phyloP scores from a whole-genome alignment of 768 basidiomycete genomes.

The Tephrocybe sp. region DNA sequence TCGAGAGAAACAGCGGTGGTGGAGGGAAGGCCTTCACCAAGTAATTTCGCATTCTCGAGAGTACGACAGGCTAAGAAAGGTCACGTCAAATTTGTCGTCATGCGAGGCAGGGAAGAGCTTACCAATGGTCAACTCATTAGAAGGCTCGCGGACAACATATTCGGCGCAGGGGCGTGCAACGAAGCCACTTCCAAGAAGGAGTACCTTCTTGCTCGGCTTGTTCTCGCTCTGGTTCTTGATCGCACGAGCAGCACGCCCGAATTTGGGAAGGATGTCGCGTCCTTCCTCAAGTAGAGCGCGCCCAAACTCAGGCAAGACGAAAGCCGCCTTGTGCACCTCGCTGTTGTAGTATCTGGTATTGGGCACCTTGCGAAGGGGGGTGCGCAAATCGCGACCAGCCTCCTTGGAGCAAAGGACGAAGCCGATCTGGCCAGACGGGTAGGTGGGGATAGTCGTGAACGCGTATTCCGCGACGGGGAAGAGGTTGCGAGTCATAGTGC shows the following conservation, averaged over 20 bases:
- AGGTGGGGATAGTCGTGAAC: slow-evolving; percentile 95
- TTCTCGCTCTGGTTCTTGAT: slow-evolving; percentile 27
- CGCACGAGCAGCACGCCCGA: slow-evolving; percentile 63
- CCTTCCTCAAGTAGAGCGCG: slow-evolving; percentile 72
- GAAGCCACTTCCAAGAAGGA: slow-evolving; percentile 92
- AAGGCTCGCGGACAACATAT: slow-evolving; percentile 80
- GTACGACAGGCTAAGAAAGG: slow-evolving; percentile 76
- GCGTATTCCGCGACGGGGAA: slow-evolving; percentile 90
- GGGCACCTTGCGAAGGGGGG: slow-evolving; percentile 70
- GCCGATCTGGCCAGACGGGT: slow-evolving; percentile 98
- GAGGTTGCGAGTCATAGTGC: slow-evolving; percentile 62
- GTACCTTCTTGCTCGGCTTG: slow-evolving; percentile 62
- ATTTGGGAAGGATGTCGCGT: slow-evolving; percentile 68
- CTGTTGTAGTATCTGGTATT: slow-evolving; percentile 84
- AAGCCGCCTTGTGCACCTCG: slow-evolving; percentile 77
- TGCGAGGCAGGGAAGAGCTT: slow-evolving; percentile 16
- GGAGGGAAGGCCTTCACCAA: slow-evolving; percentile 67
- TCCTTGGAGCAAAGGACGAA: slow-evolving; percentile 89
- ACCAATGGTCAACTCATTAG: slow-evolving; percentile 87
- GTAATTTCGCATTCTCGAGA: slow-evolving; percentile 67
- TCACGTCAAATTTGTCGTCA: background rate
- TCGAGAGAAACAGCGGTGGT: slow-evolving; percentile 81
- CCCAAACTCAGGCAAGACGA: slow-evolving; percentile 92
- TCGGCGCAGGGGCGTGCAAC: slow-evolving; percentile 97
- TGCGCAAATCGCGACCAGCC: slow-evolving; percentile 63